phyloP scores from a whole-genome alignment of 2,329 filamentous ascomycete genomes.

The Penicillium sp. region DNA sequence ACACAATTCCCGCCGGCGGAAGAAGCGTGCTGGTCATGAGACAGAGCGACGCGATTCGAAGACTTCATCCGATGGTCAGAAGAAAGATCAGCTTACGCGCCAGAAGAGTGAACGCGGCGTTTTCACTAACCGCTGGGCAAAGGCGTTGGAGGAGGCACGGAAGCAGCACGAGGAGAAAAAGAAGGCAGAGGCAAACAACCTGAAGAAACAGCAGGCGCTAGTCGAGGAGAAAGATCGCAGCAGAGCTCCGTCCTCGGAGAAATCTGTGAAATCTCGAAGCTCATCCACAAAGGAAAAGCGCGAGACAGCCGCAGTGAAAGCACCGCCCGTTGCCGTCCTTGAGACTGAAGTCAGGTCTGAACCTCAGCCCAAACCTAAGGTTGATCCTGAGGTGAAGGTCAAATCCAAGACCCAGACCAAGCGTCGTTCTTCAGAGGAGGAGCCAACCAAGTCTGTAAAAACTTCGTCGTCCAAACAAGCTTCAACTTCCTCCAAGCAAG shows the following conservation, averaged over 20 bases:
- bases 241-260: constrained; percentile 11
- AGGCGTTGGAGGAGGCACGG: constrained; percentile 32
- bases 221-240: constrained; percentile 18
- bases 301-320: constrained; percentile 5
- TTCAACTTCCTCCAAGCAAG: constrained; percentile 20
- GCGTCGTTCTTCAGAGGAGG: constrained; percentile 14
- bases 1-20: constrained; percentile 24
- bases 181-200: constrained; percentile 15
- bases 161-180: constrained; percentile 32
- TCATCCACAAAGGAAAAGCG: constrained; percentile 7
- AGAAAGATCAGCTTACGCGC: constrained; percentile 23
- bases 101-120: constrained; percentile 30
- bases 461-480: constrained; percentile 12
- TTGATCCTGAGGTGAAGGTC: too few relatives aligned
- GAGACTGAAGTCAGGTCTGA: background rate
- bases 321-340: constrained; percentile 1
- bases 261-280: constrained; percentile 13
- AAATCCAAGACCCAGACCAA: constrained; percentile 5
- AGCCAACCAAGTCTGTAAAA: constrained; percentile 18
- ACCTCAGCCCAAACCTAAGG: too few relatives aligned
- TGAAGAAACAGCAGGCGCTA: constrained; percentile 18
- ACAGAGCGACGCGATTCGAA: constrained; percentile 34
- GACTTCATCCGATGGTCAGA: constrained; percentile 31
- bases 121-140: constrained; percentile 30
- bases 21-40: constrained; percentile 26